Evolutionary conservation across 23 red algal genomes (phyloP), one percentile per base, ranked within the genome.

Genomic region (Cyanidioschyzon merolae): DNA sequence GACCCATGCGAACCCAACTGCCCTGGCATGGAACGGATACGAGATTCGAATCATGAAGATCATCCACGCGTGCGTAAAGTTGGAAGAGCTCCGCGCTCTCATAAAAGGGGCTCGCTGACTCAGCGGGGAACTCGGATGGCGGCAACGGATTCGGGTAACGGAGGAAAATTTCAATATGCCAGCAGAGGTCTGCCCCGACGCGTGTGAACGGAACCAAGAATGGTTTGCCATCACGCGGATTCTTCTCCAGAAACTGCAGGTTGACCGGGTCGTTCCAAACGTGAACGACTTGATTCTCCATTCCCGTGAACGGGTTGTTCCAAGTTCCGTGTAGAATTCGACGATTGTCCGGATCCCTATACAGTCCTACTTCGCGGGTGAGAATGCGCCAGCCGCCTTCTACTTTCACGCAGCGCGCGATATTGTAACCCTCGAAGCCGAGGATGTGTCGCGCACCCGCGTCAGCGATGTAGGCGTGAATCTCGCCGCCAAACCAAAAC

Each of bases 261-360:
- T 96, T 96, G 0, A 96, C 92, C 7, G 92, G 92, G 59, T 96
- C 87, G 75, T 96, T 96, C 83, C 81, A 89, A 0, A 90, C 86
- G 57, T 90, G 92, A 2, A 96, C 74, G 63, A 85, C 85, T 74
- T 84, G 41, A 68, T 90, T 89, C 0, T 79, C 76, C 1, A 37
- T 58, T 0, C 75, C 58, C 0, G 92, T 96, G 35, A 87, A 78
- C 3, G 92, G 92, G 79, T 96, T 96, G 25, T 74, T 37, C 92
- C 92, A 96, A 15, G 17, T 2, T 7, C 63, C 63, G 39, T 75
- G 39, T 37, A 96, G 58, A 21, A 96, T 90, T 50, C 82, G 76
- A 40, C 86, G 68, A 0, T 83, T 90, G 27, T 77, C 58, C 0
- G 83, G 63, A 51, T 96, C 86, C 50, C 82, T 75, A 77, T 96